phyloP scores from a whole-genome alignment of 2,329 filamentous ascomycete species.

The Neocatenulostroma microsporum region DNA sequence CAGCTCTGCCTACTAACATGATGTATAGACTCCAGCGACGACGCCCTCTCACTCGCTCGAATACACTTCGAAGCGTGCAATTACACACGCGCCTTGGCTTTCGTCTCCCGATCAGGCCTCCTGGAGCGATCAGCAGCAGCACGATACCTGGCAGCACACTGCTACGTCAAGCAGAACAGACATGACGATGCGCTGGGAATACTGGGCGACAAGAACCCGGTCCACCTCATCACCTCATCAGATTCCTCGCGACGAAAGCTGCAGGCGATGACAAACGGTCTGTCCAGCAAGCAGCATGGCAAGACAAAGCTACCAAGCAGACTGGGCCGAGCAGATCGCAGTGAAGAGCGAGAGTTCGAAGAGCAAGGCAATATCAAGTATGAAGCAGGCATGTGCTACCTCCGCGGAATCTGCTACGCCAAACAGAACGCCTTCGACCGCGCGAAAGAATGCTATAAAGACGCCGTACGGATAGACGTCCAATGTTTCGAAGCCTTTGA shows the following conservation, averaged over 20 bases:
- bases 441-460: slow-evolving; percentile 97
- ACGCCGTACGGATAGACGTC: slow-evolving; percentile 91
- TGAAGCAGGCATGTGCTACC: slow-evolving; percentile 95
- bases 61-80: slow-evolving; percentile 94
- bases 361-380: slow-evolving; percentile 71
- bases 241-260: slow-evolving; percentile 63
- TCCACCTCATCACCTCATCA: slow-evolving; percentile 66
- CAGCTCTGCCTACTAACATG: slow-evolving; percentile 3
- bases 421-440: slow-evolving; percentile 97
- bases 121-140: slow-evolving; percentile 75
- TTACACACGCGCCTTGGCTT: slow-evolving; percentile 81
- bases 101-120: slow-evolving; percentile 77
- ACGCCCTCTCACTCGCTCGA: slow-evolving; percentile 97
- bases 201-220: slow-evolving; percentile 89
- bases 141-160: slow-evolving; percentile 87
- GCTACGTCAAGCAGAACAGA: slow-evolving; percentile 83
- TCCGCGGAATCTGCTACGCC: slow-evolving; percentile 87
- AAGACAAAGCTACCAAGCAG: slow-evolving; percentile 30
- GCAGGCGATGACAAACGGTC: slow-evolving; percentile 54
- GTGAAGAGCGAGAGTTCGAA: slow-evolving; percentile 58
- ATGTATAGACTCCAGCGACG: slow-evolving; percentile 70
- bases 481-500: slow-evolving; percentile 98
- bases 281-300: slow-evolving; percentile 36
- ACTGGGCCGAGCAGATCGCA: slow-evolving; percentile 48
- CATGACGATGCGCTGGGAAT: slow-evolving; percentile 81